phyloP scores from a whole-genome alignment of 805 yeast genomes.

The Ogataea neopini region DNA sequence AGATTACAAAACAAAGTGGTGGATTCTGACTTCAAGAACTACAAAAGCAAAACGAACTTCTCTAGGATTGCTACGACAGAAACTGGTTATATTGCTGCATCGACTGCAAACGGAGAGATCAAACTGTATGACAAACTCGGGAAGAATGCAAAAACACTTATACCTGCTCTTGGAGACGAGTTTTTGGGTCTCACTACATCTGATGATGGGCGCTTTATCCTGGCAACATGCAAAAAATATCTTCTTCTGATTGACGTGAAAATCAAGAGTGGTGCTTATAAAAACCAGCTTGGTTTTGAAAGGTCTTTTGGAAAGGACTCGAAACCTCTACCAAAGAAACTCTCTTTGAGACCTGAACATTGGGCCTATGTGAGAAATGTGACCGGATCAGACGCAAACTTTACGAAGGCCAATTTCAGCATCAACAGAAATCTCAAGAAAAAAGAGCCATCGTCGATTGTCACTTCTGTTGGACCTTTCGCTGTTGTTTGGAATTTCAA shows the following conservation, averaged over 20 bases:
- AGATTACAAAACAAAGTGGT: conserved; percentile 66
- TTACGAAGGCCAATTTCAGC: conserved; percentile 78
- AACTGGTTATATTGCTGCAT: conserved; percentile 73
- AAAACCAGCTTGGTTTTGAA: conserved; percentile 62
- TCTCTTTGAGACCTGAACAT: conserved; percentile 72
- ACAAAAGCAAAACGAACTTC: conserved; percentile 57
- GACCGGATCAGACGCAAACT: conserved; percentile 48
- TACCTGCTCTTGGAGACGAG: conserved; percentile 83
- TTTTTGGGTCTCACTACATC: conserved; percentile 69
- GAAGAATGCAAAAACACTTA: conserved; percentile 68
- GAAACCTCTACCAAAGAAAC: conserved; percentile 68
- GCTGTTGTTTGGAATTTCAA: conserved; percentile 78
- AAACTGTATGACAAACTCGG: conserved; percentile 74
- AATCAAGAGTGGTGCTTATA: conserved; percentile 61
- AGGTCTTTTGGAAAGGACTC: conserved; percentile 62
- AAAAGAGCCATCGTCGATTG: conserved; percentile 60
- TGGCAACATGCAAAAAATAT: conserved; percentile 77
- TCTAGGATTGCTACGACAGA: conserved; percentile 69
- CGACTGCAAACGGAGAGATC: conserved; percentile 73
- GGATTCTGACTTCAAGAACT: conserved; percentile 51
- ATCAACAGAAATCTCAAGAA: conserved; percentile 56
- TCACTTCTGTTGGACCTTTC: conserved; percentile 80
- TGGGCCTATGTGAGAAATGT: conserved; percentile 60
- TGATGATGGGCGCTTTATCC: conserved; percentile 76
- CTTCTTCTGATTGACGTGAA: conserved; percentile 67